A percentile compares a stretch with the other conserved stretches of the same genome.
Conservation (phyloP, 495 filamentous ascomycete species). For the Aspergillus mulundensis region DNA sequence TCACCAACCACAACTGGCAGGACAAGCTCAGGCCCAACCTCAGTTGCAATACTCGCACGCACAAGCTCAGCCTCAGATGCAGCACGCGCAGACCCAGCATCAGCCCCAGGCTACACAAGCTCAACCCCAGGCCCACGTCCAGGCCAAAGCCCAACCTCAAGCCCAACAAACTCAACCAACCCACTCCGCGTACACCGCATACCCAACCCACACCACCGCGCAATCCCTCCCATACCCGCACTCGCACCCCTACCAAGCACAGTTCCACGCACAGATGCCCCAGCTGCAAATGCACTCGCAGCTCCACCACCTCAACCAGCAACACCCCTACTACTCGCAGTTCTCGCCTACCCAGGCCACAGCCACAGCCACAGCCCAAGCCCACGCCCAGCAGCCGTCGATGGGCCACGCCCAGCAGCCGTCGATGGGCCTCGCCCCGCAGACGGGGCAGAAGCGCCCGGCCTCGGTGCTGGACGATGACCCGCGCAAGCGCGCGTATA, state of each 20-base stretch:
- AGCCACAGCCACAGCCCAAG: too few relatives aligned
- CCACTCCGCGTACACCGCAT: neutral
- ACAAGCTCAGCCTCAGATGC: too few relatives aligned
- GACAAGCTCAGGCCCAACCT: too few relatives aligned
- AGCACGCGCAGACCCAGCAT: too few relatives aligned
- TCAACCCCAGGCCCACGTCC: too few relatives aligned
- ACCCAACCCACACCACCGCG: conserved; percentile 1
- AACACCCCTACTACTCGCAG: neutral
- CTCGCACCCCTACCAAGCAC: conserved; percentile 11
- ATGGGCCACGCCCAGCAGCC: too few relatives aligned
- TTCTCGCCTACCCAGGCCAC: conserved; percentile 11
- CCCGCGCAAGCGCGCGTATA: conserved; percentile 29
- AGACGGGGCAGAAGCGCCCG: conserved; percentile 22
- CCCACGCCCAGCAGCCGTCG: too few relatives aligned
- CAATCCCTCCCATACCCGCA: conserved; percentile 13
- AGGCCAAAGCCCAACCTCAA: neutral
- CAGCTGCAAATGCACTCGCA: conserved; percentile 14
- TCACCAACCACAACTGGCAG: too few relatives aligned
- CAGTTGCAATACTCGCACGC: too few relatives aligned
- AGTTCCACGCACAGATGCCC: conserved; percentile 16
- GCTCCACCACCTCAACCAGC: conserved; percentile 13
- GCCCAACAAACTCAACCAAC: conserved; percentile 1
- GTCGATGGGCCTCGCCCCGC: conserved; percentile 19
- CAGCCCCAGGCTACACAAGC: too few relatives aligned
- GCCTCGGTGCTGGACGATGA: conserved; percentile 27